Base-by-base conservation (phyloP, 2,329 filamentous ascomycete genomes). In the Fusarium pseudonygamai region DNA sequence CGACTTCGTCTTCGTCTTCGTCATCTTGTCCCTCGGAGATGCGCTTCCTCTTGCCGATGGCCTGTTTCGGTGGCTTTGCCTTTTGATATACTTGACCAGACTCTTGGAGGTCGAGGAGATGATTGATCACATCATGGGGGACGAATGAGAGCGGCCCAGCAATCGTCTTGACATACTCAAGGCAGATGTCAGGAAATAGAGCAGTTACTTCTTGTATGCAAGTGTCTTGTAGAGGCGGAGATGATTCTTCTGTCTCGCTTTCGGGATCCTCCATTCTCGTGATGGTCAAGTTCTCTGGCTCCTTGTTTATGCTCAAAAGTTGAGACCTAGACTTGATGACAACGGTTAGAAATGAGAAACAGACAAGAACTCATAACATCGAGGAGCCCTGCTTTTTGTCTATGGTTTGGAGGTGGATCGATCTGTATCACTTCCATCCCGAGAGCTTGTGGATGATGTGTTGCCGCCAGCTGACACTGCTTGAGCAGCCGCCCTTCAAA, bases 181-280 rank as follows among this genome's bases (percentile, higher is more conserved):
- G 79, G 64, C 84, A 86, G 5, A 88, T 85, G 45, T 87, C 83
- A 1, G 85, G 84, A 64, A 88, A 87, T 14, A 87, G 53, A 9
- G 63, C 50, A 14, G 53, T 47, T 30, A 79, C 70, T n/a, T 49
- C 43, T 32, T 65, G 49, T 11, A 75, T 37, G 28, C 73, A 78
- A 20, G 36, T 45, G 10, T 74, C 62, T 52, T 67, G 59, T 14
- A 36, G n/a, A 7, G 10, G 26, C 39, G 57, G 55, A 20, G 39
- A n/a, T 20, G 22, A 36, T n/a, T 46, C 43, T 43, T 59, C 37
- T 7, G 40, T 40, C 13, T 47, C 47, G 15, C 60, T 61, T 34
- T 64, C 37, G 12, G 34, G 34, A 24, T 46, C 30, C 32, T 67
- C 65, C 69, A 71, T 77, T 22, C 39, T 69, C 39, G n/a, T 26